phyloP scores from a whole-genome alignment of 257 asterid genomes.

The Solanum piurae region DNA sequence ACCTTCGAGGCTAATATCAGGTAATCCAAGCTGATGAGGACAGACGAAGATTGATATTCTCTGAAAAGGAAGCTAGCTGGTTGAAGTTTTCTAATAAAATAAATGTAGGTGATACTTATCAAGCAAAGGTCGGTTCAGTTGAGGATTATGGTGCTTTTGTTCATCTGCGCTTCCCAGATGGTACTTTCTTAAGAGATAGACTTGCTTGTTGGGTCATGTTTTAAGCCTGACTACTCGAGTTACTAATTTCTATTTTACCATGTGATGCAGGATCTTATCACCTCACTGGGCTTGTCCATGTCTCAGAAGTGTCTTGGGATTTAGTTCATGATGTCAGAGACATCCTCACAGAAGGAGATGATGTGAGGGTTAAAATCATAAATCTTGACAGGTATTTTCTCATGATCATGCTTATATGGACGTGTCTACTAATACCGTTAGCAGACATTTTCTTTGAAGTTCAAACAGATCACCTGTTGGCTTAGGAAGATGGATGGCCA shows the following conservation, averaged over 20 bases:
- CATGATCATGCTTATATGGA: not conserved
- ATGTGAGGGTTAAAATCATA: constrained; percentile 65
- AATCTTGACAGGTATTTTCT: constrained; percentile 50
- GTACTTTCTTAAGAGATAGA: constrained; percentile 25
- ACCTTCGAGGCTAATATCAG: constrained; percentile 21
- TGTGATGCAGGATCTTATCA: constrained; percentile 48
- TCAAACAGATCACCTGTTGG: not conserved
- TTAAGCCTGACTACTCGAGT: not conserved
- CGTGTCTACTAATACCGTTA: not conserved
- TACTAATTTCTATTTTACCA: not conserved
- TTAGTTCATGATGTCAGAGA: constrained; percentile 85
- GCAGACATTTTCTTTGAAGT: not conserved
- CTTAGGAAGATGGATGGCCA: not conserved
- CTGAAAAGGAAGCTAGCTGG: constrained; percentile 89
- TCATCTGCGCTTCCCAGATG: constrained; percentile 76
- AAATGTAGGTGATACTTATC: constrained; percentile 51
- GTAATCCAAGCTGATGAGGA: constrained; percentile 79
- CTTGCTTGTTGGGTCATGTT: not conserved
- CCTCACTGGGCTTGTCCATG: constrained; percentile 87
- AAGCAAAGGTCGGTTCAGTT: constrained; percentile 69
- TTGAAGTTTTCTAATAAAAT: constrained; percentile 46
- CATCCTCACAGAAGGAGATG: constrained; percentile 63
- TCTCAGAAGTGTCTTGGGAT: constrained; percentile 98
- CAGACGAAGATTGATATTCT: constrained; percentile 63
- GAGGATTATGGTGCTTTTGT: constrained; percentile 97